Conservation (phyloP, 1,139 yeast species). For the Yamadazyma dendronema region DNA sequence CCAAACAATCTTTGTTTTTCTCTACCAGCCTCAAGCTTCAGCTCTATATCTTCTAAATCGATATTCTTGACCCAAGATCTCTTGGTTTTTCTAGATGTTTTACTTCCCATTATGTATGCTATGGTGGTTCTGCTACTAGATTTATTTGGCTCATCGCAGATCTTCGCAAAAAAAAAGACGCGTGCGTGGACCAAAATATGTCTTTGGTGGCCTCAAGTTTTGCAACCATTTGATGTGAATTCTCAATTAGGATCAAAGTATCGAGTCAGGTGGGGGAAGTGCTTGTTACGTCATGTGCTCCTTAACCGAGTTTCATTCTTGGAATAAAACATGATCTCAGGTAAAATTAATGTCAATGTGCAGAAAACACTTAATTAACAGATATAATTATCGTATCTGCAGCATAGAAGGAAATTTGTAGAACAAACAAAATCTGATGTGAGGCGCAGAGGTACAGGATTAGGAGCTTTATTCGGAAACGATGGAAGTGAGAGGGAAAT, state of each 20-base stretch:
- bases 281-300: too few relatives aligned
- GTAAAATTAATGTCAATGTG: too few relatives aligned
- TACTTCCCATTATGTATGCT: constrained; percentile 8
- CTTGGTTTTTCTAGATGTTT: constrained; percentile 79
- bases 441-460: too few relatives aligned
- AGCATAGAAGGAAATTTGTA: too few relatives aligned
- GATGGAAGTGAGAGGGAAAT: too few relatives aligned
- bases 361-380: too few relatives aligned
- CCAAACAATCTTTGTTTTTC: constrained; percentile 72
- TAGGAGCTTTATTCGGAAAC: too few relatives aligned
- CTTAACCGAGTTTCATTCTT: too few relatives aligned
- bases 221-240: background rate
- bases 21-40: constrained; percentile 64
- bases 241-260: background rate
- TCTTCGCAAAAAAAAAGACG: constrained; percentile 4
- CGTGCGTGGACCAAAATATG: constrained; percentile 1
- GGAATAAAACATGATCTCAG: too few relatives aligned
- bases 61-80: constrained; percentile 96
- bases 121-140: constrained; percentile 1
- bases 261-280: too few relatives aligned
- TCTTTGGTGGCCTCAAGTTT: background rate
- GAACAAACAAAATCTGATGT: too few relatives aligned
- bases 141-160: constrained; percentile 3
- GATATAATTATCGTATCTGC: too few relatives aligned
- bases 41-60: constrained; percentile 75